phyloP scores from a whole-genome alignment of 2,329 filamentous ascomycete genomes.

The Aspergillus amoenus region DNA sequence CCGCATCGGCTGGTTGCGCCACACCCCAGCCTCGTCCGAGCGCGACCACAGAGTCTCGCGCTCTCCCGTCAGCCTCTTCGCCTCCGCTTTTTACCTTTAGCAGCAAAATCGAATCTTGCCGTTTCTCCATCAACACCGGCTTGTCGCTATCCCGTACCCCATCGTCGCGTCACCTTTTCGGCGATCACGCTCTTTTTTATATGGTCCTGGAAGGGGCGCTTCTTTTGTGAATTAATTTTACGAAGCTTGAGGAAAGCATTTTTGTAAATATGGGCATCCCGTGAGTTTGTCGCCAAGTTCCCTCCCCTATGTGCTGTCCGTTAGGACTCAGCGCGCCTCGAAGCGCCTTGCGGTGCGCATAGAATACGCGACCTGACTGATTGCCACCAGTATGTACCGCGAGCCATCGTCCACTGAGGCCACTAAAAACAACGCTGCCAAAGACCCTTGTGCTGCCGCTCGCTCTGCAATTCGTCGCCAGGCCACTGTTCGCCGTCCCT shows the following conservation, averaged over 20 bases:
- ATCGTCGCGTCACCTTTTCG: constrained; percentile 15
- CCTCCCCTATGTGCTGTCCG: constrained; percentile 4
- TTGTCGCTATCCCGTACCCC: constrained; percentile 19
- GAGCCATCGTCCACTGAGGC: constrained; percentile 50
- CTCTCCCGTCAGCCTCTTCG: constrained; percentile 7
- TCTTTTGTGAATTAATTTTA: neutral
- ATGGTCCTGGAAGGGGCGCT: constrained; percentile 10
- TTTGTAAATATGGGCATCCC: constrained; percentile 40
- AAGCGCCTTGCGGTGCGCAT: constrained; percentile 13
- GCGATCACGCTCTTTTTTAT: constrained; percentile 14
- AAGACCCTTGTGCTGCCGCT: constrained; percentile 54
- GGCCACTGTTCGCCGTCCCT: constrained; percentile 35
- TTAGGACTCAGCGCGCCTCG: constrained; percentile 17
- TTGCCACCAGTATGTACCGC: constrained; percentile 52
- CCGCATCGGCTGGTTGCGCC: constrained; percentile 7
- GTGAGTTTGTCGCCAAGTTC: constrained; percentile 32
- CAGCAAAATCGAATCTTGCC: constrained; percentile 26
- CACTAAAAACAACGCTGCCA: constrained; percentile 43
- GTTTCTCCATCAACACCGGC: constrained; percentile 24
- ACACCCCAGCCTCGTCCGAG: constrained; percentile 17
- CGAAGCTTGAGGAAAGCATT: neutral
- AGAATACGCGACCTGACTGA: constrained; percentile 20
- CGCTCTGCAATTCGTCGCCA: constrained; percentile 61
- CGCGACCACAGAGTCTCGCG: constrained; percentile 16
- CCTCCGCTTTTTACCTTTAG: constrained; percentile 23